Percentiles rank a stretch among this genome's conserved stretches.
These are phyloP conservation scores for Secale cereale DNA, from an alignment of 176 grass and related monocot genomes.

Conservation along the genomic window DNA sequence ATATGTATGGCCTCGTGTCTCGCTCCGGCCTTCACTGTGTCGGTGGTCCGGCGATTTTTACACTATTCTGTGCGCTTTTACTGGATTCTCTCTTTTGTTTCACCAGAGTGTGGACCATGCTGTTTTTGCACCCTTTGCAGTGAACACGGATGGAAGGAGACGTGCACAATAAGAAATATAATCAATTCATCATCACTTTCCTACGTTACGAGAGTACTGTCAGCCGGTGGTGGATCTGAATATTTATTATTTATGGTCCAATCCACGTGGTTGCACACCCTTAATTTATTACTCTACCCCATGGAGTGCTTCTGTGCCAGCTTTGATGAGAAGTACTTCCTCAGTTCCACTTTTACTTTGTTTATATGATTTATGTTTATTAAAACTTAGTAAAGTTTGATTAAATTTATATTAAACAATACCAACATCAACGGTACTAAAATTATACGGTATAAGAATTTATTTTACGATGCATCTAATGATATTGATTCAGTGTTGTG, in stretches of 20 bases:
- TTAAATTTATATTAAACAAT: too few species aligned
- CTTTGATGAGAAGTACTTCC: too few species aligned
- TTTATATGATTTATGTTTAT: too few species aligned
- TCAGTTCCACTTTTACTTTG: too few species aligned
- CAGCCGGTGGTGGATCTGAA: neutral
- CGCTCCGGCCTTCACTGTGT: neutral
- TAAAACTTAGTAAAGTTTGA: too few species aligned
- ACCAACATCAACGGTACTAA: too few species aligned
- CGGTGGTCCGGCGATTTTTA: neutral
- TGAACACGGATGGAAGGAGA: neutral
- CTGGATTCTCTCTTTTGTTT: neutral
- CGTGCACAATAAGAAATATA: neutral
- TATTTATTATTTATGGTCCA: neutral
- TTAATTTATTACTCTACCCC: neutral
- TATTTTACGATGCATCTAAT: too few species aligned
- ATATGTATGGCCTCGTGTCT: neutral
- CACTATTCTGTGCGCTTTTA: neutral
- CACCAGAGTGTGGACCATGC: neutral
- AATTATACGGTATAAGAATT: too few species aligned
- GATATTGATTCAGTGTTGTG: too few species aligned
- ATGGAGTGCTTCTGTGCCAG: too few species aligned
- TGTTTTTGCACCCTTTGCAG: neutral
- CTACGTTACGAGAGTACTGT: neutral
- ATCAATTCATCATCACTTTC: neutral
- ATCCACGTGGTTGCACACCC: neutral